A percentile compares a stretch with the other conserved stretches of the same genome.
Evolutionary conservation across 2,329 filamentous ascomycete species (phyloP).

Genomic region (Fusarium sp.): DNA sequence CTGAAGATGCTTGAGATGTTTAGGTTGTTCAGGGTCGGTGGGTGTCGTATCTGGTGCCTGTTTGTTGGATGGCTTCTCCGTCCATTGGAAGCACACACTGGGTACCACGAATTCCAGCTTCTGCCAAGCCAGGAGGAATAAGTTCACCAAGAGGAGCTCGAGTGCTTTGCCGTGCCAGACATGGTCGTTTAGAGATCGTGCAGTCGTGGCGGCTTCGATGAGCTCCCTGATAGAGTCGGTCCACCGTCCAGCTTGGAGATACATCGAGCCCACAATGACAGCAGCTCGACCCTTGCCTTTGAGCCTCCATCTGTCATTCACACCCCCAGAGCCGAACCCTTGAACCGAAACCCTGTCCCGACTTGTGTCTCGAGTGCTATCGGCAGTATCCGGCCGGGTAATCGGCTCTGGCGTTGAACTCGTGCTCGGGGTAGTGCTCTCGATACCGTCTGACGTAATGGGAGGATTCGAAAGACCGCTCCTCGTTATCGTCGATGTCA

Average conservation of each 20-base stretch:
- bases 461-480: conserved; percentile 62
- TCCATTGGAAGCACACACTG: conserved; percentile 63
- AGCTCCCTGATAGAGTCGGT: conserved; percentile 87
- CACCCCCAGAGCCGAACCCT: conserved; percentile 78
- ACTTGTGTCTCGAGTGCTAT: conserved; percentile 62
- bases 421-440: conserved; percentile 50
- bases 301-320: conserved; percentile 81
- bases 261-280: conserved; percentile 85
- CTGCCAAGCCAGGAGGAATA: conserved; percentile 87
- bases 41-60: conserved; percentile 41
- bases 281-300: conserved; percentile 84
- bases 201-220: conserved; percentile 80
- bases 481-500: conserved; percentile 64
- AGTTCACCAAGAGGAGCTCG: conserved; percentile 85
- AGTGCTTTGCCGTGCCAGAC: conserved; percentile 98
- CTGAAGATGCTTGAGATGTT: conserved; percentile 66
- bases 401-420: conserved; percentile 57
- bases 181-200: conserved; percentile 86
- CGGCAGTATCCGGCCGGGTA: conserved; percentile 54
- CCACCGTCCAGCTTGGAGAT: conserved; percentile 91
- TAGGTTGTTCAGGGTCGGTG: conserved; percentile 60
- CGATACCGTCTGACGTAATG: conserved; percentile 61
- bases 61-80: conserved; percentile 58
- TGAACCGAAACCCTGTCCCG: conserved; percentile 72
- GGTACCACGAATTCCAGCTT: conserved; percentile 86